Percentiles rank a stretch among this genome's conserved stretches.
phyloP scores from a whole-genome alignment of 441 rosid species.

The Lepidium campestre region DNA sequence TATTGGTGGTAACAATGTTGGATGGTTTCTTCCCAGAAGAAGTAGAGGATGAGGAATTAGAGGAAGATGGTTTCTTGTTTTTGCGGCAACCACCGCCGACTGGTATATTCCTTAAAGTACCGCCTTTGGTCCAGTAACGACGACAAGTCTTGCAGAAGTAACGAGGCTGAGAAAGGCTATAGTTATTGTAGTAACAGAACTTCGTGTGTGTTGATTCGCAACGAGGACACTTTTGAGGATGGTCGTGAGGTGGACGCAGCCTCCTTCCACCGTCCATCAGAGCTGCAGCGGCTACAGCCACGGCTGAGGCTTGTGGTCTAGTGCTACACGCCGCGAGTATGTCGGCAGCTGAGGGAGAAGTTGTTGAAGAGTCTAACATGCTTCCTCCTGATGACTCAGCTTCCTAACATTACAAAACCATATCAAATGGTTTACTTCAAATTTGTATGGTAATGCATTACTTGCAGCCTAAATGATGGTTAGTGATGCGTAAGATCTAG shows the following conservation, averaged over 20 bases:
- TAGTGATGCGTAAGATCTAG: neutral
- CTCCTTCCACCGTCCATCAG: conserved; percentile 76
- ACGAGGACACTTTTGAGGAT: conserved; percentile 85
- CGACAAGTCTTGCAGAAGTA: conserved; percentile 96
- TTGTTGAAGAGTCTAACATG: conserved; percentile 50
- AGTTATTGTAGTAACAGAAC: conserved; percentile 94
- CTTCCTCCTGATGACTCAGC: conserved; percentile 41
- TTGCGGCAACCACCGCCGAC: conserved; percentile 96
- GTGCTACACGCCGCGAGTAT: conserved; percentile 56
- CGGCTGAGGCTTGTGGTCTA: conserved; percentile 48
- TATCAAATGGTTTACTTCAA: neutral
- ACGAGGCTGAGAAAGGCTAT: conserved; percentile 93
- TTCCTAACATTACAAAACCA: conserved; percentile 19
- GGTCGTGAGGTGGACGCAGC: conserved; percentile 73
- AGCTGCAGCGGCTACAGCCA: conserved; percentile 28
- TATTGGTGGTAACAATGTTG: conserved; percentile 30
- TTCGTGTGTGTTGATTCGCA: conserved; percentile 91
- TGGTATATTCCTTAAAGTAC: conserved; percentile 84
- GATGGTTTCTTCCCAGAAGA: conserved; percentile 64
- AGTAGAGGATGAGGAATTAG: conserved; percentile 38
- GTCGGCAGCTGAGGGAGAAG: conserved; percentile 75
- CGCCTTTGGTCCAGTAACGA: conserved; percentile 98
- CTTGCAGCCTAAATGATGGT: neutral
- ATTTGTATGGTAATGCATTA: neutral
- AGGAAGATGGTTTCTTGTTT: conserved; percentile 60